Evolutionary conservation across 306 rosid genomes (phyloP), one percentile per base, ranked within the genome.

Genomic region (Lagenaria siceraria): DNA sequence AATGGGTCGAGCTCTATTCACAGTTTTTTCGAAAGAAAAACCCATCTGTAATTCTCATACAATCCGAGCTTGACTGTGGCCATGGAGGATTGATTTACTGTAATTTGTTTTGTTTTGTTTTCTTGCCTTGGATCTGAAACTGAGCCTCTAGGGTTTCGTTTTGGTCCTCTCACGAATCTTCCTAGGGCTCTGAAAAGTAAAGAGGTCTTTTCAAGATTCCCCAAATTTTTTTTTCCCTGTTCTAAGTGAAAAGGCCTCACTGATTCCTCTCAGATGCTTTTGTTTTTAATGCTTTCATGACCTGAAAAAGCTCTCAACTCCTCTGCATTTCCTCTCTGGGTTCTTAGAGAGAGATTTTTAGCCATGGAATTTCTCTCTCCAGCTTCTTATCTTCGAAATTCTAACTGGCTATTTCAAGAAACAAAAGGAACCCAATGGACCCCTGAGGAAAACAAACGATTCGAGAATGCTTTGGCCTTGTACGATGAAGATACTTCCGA

Each of bases 351-450:
- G 74, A 35, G 48, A 38, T 14, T 42, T 55, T 38, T 42, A 42
- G 55, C 52, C 58, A 74, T 60, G 69, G 93, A 87, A 85, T 78
- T 84, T 80, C 90, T 84, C 11, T 87, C 96, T 58, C 97, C 98
- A 38, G 82, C 90, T 29, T 87, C 89, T 17, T 88, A 86, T 71
- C 79, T 86, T 52, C 86, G 87, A 68, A 88, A 81, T 64, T 87
- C 98, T 13, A 88, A 85, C 76, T 91, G 98, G 97, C 79, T 93
- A 76, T 93, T 88, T 76, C 90, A 88, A 78, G 97, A 93, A 68
- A 87, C 84, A 84, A 86, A 86, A 8, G 89, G 85, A 82, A 63
- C 91, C 29, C 85, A 86, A 74, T 93, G 98, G 98, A 91, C 97
- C 31, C 60, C 80, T 6, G 90, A 93, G 76, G 97, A 91, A 84